Evolutionary conservation across 1,139 yeast species (phyloP).

Genomic region (Eremothecium sinecaudum): DNA sequence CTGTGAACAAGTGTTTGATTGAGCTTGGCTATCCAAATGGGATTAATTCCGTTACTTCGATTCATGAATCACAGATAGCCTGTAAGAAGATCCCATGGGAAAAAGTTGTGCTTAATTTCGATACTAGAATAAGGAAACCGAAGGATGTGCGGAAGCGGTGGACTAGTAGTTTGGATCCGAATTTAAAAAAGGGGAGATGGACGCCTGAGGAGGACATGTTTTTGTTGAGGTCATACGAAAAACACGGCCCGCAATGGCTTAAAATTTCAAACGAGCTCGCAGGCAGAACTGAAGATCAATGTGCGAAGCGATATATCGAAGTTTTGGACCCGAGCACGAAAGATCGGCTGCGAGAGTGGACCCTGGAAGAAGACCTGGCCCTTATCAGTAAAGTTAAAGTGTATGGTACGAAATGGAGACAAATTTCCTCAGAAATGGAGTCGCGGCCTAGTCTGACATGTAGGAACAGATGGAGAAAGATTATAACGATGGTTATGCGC

Average conservation of each 20-base stretch:
- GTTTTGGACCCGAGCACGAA: conserved; percentile 73
- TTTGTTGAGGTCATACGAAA: conserved; percentile 52
- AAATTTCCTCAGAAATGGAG: conserved; percentile 59
- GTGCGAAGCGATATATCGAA: conserved; percentile 84
- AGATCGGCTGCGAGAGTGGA: conserved; percentile 75
- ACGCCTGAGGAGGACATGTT: conserved; percentile 70
- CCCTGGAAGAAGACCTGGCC: conserved; percentile 60
- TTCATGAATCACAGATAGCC: conserved; percentile 24
- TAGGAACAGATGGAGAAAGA: conserved; percentile 84
- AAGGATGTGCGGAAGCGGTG: conserved; percentile 69
- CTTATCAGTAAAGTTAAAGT: conserved; percentile 56
- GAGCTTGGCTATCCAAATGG: conserved; percentile 30
- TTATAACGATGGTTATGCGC: conserved; percentile 65
- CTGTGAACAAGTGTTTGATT: conserved; percentile 33
- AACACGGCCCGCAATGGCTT: conserved; percentile 79
- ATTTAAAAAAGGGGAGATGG: conserved; percentile 79
- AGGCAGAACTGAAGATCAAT: conserved; percentile 91
- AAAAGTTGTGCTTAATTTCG: conserved; percentile 38
- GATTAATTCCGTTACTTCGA: conserved; percentile 25
- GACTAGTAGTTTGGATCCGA: conserved; percentile 76
- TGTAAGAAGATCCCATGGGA: conserved; percentile 49
- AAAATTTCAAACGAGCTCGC: conserved; percentile 65
- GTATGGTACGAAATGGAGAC: conserved; percentile 89
- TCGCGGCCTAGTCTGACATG: conserved; percentile 86
- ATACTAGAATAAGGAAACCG: conserved; percentile 42